Evolutionary conservation across 164 flowering plant genomes (phyloP), one percentile per base, ranked within the genome.

Genomic region (Cinnamomum chago): DNA sequence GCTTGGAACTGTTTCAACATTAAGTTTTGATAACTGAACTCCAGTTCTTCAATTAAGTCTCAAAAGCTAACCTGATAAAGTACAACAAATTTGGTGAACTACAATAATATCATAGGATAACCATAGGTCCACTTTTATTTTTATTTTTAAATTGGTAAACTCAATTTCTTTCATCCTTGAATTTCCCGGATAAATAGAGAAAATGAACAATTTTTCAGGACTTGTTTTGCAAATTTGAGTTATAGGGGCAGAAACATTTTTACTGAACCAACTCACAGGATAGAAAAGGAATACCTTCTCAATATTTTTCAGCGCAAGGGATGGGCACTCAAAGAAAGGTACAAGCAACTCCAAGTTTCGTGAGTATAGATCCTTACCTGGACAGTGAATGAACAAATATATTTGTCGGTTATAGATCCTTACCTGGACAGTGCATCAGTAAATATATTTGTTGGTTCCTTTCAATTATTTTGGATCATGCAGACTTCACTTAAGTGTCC

Each of bases 341-440:
- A 94, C 93, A 71, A 94, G 94, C 86, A 94, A 84, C 76, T 86
- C 85, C 89, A 94, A 86, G 85, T 94, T 94, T 76, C 87, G 90
- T 10, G 87, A 80, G 83, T 94, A 94, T 80, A 91, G 79, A 68
- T 87, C 92, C 72, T 64, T 91, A 75, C 98, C 98, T 94, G 85
- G 62, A 81, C 33, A 47, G 27, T 47, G 67, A 67, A 80, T 73
- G 40, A 73, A 65, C 68, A 64, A 64, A 11, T 30, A 30, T 25
- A 15, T 67, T 27, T 30, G 33, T 30, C 4, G 33, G 33, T 30
- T 92, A 94, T 81, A 91, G 79, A 68, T 87, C 92, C 72, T 64
- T 91, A 75, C 98, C 98, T 94, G 85, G 62, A 81, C 47, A 47
- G 30, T 47, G 67, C 68, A 79, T 73, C 30, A 73, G 65, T 67